Evolutionary conservation across 2,329 filamentous ascomycete genomes (phyloP).

Genomic region (Exophiala viscosa): DNA sequence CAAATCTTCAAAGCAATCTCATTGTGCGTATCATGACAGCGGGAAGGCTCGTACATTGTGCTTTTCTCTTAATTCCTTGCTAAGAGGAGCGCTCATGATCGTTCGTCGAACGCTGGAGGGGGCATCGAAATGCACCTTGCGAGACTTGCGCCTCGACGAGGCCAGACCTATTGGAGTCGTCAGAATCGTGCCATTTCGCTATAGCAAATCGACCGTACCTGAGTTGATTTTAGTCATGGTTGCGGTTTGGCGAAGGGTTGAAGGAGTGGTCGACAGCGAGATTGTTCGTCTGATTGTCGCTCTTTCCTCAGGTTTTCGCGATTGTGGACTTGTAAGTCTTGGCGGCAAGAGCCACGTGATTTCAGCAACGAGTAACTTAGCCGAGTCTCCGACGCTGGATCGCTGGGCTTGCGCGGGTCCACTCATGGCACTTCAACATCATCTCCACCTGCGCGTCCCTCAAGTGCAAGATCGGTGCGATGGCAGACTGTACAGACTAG

Average conservation of each 20-base stretch:
- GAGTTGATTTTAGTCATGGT: conserved; percentile 24
- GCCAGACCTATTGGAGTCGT: conserved; percentile 33
- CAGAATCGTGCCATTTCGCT: not conserved
- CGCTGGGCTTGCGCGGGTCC: no score
- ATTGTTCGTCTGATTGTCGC: not conserved
- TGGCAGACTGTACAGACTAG: no score
- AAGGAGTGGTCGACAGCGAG: conserved; percentile 15
- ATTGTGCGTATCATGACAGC: not conserved
- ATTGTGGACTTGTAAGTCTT: not conserved
- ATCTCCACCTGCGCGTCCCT: conserved; percentile 2
- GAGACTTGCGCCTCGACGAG: conserved; percentile 96
- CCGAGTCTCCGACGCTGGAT: no score
- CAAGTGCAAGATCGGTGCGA: no score
- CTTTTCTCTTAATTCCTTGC: conserved; percentile 97
- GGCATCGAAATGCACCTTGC: conserved; percentile 96
- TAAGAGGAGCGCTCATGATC: conserved; percentile 95
- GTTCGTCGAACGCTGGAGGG: conserved; percentile 89
- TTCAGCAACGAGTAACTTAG: no score
- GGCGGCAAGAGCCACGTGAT: not conserved
- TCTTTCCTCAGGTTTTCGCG: conserved; percentile 1
- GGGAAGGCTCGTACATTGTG: conserved; percentile 72
- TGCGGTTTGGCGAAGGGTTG: conserved; percentile 10
- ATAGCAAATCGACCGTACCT: conserved; percentile 8
- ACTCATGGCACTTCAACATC: not conserved
- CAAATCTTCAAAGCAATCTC: not conserved